Percentiles rank a stretch among this genome's conserved stretches.
phyloP scores from a whole-genome alignment of 495 filamentous ascomycete genomes.

The Pyronema omphalodes region DNA sequence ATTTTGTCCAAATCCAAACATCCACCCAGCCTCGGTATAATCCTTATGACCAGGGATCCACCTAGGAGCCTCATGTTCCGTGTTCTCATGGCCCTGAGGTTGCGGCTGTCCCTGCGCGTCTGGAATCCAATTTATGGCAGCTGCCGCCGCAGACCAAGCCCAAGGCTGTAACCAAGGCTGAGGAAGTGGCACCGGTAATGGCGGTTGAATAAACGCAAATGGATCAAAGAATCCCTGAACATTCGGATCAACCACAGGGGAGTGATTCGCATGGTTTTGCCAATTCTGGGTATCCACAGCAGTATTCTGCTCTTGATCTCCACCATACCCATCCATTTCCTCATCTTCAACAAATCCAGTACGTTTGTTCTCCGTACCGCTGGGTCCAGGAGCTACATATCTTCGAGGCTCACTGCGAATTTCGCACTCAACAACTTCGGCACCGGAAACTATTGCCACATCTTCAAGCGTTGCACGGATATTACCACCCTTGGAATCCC shows the following conservation, averaged over 20 bases:
- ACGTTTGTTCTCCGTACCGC: slow-evolving; percentile 9
- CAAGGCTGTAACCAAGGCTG: slow-evolving; percentile 5
- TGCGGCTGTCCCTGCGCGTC: neutral
- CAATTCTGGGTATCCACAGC: neutral
- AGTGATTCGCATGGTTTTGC: slow-evolving; percentile 13
- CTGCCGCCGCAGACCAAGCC: slow-evolving; percentile 8
- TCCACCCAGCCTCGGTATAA: slow-evolving; percentile 21
- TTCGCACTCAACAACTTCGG: slow-evolving; percentile 14
- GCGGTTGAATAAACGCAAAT: neutral
- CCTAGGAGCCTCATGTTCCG: slow-evolving; percentile 14
- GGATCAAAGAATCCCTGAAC: neutral
- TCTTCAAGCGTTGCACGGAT: slow-evolving; percentile 17
- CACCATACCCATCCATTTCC: slow-evolving; percentile 5
- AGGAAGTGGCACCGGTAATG: neutral
- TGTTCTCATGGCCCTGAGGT: neutral
- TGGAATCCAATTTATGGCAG: slow-evolving; percentile 5
- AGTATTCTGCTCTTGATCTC: slow-evolving; percentile 8
- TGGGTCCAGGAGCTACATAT: slow-evolving; percentile 9
- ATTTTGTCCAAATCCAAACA: slow-evolving; percentile 13
- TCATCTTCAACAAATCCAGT: slow-evolving; percentile 11
- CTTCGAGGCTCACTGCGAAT: slow-evolving; percentile 1
- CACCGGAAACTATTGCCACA: slow-evolving; percentile 17
- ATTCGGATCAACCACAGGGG: slow-evolving; percentile 13
- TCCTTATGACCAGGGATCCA: slow-evolving; percentile 22
- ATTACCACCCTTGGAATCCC: slow-evolving; percentile 13